phyloP scores from a whole-genome alignment of 768 basidiomycete species.

The Glaciozyma martinii region DNA sequence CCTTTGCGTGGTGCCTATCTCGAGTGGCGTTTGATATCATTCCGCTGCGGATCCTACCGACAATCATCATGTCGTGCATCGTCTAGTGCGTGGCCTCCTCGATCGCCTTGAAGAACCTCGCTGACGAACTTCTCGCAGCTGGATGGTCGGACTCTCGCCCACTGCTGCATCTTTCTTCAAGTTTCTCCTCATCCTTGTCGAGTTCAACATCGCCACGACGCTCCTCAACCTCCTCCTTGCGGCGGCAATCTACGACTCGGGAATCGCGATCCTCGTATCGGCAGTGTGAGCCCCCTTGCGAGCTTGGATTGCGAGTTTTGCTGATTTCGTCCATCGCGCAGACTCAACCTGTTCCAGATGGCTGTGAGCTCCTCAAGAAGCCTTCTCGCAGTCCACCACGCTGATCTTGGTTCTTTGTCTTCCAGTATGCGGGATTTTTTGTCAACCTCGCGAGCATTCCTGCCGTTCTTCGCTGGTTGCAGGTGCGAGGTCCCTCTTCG shows the following conservation, averaged over 20 bases:
- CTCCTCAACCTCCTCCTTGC: constrained; percentile 91
- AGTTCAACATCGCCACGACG: constrained; percentile 77
- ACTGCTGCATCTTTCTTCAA: constrained; percentile 85
- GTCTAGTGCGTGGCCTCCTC: constrained; percentile 45
- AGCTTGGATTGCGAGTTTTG: too few relatives aligned
- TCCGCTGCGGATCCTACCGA: constrained; percentile 79
- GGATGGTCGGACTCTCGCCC: constrained; percentile 84
- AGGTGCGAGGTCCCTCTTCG: constrained; percentile 17
- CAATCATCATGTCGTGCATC: constrained; percentile 73
- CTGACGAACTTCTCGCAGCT: constrained; percentile 56
- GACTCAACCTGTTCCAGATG: constrained; percentile 44
- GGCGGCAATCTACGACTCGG: constrained; percentile 70
- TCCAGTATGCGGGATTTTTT: constrained; percentile 71
- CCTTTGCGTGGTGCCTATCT: constrained; percentile 83
- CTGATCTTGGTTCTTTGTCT: too few relatives aligned
- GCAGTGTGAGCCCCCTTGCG: constrained; percentile 38
- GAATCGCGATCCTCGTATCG: constrained; percentile 80
- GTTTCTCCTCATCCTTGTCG: constrained; percentile 76
- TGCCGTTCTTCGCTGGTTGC: constrained; percentile 79
- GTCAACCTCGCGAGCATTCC: constrained; percentile 78
- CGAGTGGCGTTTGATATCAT: constrained; percentile 80
- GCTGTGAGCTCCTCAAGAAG: constrained; percentile 39
- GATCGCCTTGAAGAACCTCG: neutral
- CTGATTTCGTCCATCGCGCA: neutral
- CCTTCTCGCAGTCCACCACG: too few relatives aligned